Base-by-base conservation (phyloP, 2,329 filamentous ascomycete genomes). In the Whalleya microplaca region DNA sequence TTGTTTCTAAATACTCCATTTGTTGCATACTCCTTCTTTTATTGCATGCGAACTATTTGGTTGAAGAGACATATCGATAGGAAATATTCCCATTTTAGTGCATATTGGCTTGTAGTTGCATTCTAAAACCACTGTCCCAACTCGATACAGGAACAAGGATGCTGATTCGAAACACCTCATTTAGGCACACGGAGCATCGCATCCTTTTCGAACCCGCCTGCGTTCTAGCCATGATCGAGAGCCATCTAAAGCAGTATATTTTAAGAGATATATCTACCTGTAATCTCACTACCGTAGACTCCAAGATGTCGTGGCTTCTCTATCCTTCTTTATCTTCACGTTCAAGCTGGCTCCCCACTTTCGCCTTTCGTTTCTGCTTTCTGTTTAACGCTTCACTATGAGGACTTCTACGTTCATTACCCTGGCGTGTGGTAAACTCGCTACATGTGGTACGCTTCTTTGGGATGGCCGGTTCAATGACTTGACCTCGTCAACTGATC, bases 381-480 rank as follows among this genome's bases (percentile, higher is more conserved):
- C 10, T 27, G 20, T 21, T 8, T 18, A 43, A 29, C 9, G 9
- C 42, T 42, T 12, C 56, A 59, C 48, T 16, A 69, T 69, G 67
- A 67, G 56, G 56, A 52, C 56, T 44, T 60, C 64, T 2, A 49
- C 55, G 43, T 51, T 68, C 41, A 55, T 65, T 50, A 52, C 54
- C 21, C 51, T 64, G 42, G 62, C 60, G 40, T 62, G 64, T 52
- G 58, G 62, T 46, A 61, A 65, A 42, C 65, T 69, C 48, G 67
- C 64, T n/a, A 63, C 62, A 37, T 67, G 71, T 66, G 80, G 79
- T 49, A 80, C 77, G 0, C 76, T 85, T 44, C 72, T 86, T 7
- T 86, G 84, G 84, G 83, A 86, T 69, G 84, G 84, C 20, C 79
- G 82, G 47, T 83, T 85, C 74, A 85, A 85, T 66, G 76, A 80